A percentile compares a stretch with the other conserved stretches of the same genome.
phyloP scores from a whole-genome alignment of 179 eudicot species.

The Amaranthus tricolor region DNA sequence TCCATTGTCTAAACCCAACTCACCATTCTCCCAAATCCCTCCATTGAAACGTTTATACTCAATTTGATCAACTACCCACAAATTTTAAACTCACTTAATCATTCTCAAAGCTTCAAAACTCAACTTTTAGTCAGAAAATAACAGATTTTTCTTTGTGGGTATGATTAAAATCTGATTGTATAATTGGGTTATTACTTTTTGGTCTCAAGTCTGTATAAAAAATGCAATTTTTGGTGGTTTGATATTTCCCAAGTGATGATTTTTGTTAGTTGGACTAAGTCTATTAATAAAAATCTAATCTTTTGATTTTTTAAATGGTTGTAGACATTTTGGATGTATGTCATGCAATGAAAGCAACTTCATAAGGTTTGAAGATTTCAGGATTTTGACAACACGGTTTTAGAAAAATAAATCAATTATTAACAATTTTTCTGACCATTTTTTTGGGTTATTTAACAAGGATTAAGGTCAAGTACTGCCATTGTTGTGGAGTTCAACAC shows the following conservation, averaged over 20 bases:
- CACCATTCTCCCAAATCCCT: neutral
- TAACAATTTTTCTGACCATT: neutral
- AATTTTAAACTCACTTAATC: neutral
- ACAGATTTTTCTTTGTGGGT: neutral
- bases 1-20: neutral
- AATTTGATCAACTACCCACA: neutral
- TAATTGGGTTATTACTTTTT: conserved; percentile 25
- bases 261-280: conserved; percentile 15
- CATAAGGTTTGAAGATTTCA: conserved; percentile 23
- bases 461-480: conserved; percentile 7
- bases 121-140: conserved; percentile 9
- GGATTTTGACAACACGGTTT: conserved; percentile 14
- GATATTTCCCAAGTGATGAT: conserved; percentile 14
- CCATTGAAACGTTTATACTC: neutral
- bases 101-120: neutral
- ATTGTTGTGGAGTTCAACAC: conserved; percentile 39
- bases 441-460: conserved; percentile 5
- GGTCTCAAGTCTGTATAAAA: conserved; percentile 23
- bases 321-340: conserved; percentile 30
- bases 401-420: conserved; percentile 1
- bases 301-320: conserved; percentile 24
- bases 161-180: neutral
- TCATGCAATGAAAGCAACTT: conserved; percentile 19
- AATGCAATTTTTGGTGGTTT: neutral
- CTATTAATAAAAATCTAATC: neutral